phyloP scores from a whole-genome alignment of 192 early-diverging fungal species.

The Podila verticillata region DNA sequence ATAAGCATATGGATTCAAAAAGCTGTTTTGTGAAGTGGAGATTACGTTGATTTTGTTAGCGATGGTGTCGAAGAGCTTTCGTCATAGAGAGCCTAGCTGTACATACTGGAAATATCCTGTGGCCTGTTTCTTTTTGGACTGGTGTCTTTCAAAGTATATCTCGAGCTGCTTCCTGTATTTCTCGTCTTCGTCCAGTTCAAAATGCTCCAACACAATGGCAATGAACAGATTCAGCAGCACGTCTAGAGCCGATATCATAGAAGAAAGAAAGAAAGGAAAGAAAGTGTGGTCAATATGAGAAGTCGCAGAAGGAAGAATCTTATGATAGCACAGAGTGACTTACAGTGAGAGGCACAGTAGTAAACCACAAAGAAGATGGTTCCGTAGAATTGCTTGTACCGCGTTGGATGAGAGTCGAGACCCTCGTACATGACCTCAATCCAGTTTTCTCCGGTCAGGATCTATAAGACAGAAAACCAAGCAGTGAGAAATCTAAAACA shows the following conservation, averaged over 20 bases:
- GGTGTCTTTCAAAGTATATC: constrained; percentile 47
- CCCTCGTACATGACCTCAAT: constrained; percentile 61
- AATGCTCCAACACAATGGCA: constrained; percentile 71
- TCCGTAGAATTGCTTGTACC: constrained; percentile 39
- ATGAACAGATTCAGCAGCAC: constrained; percentile 70
- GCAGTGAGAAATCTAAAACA: not conserved
- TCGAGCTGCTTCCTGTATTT: constrained; percentile 61
- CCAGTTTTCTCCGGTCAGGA: constrained; percentile 70
- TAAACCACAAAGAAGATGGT: constrained; percentile 61
- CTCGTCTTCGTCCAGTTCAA: constrained; percentile 69
- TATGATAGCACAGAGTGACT: not conserved
- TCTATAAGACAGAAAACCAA: constrained; percentile 28
- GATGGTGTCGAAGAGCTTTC: not conserved
- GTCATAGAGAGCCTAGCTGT: constrained; percentile 32
- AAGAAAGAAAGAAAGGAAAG: too few relatives aligned
- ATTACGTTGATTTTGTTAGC: not conserved
- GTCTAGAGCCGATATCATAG: constrained; percentile 36
- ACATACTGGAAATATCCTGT: constrained; percentile 48
- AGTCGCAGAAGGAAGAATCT: not conserved
- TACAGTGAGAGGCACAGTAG: constrained; percentile 69
- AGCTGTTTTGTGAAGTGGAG: constrained; percentile 1
- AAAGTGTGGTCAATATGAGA: not conserved
- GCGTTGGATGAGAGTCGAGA: constrained; percentile 47
- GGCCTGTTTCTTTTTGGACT: constrained; percentile 40
- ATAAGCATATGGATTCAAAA: constrained; percentile 45